Evolutionary conservation across 208 protist species (phyloP).

Genomic region (Leishmania tarentolae): DNA sequence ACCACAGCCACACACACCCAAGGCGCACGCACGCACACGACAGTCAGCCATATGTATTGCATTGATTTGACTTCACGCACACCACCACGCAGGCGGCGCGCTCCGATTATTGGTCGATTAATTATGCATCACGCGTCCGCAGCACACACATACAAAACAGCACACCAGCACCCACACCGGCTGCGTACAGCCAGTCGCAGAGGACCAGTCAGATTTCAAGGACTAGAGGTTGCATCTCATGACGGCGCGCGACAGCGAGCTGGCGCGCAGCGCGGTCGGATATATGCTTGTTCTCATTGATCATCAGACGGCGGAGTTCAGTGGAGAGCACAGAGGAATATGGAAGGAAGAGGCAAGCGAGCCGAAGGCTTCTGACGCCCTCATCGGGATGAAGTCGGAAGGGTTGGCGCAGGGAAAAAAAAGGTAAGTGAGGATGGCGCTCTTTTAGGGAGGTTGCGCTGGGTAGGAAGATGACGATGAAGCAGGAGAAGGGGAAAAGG

Average conservation of each 20-base stretch:
- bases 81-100: slow-evolving; percentile 5
- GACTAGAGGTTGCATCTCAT: slow-evolving; percentile 51
- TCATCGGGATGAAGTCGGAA: background rate
- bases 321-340: background rate
- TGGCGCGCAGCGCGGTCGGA: slow-evolving; percentile 28
- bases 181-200: background rate
- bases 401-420: background rate
- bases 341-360: background rate
- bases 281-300: slow-evolving; percentile 69
- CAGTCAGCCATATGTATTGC: slow-evolving; percentile 9
- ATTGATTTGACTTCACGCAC: slow-evolving; percentile 18
- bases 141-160: background rate
- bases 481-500: background rate
- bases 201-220: slow-evolving; percentile 52
- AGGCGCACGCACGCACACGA: background rate
- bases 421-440: background rate
- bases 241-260: slow-evolving; percentile 15
- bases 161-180: background rate
- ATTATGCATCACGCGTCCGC: slow-evolving; percentile 12
- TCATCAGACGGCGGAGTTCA: slow-evolving; percentile 31
- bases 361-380: background rate
- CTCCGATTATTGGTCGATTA: slow-evolving; percentile 18
- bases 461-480: background rate
- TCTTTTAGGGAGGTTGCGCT: background rate
- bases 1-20: slow-evolving; percentile 3